Evolutionary conservation across 441 rosid species (phyloP).

Genomic region (Capsella rubella): DNA sequence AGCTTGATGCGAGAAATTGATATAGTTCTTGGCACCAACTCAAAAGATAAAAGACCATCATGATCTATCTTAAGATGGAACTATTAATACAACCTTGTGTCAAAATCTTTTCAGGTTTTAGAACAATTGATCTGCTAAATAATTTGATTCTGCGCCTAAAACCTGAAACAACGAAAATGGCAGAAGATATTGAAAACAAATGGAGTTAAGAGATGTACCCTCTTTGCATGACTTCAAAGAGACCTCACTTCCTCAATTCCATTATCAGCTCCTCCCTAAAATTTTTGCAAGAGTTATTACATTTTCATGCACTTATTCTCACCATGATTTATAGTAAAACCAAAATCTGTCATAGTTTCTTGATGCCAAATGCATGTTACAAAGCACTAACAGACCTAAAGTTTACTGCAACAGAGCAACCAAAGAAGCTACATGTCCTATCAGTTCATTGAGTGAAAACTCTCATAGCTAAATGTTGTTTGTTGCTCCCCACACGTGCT

Average conservation of each 20-base stretch:
- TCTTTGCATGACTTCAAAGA: constrained; percentile 71
- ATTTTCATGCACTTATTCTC: constrained; percentile 14
- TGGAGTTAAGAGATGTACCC: constrained; percentile 52
- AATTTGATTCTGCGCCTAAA: neutral
- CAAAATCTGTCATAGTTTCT: constrained; percentile 23
- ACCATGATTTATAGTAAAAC: constrained; percentile 6
- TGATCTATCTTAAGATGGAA: neutral
- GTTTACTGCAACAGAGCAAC: constrained; percentile 18
- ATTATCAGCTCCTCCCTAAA: constrained; percentile 66
- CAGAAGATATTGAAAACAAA: neutral
- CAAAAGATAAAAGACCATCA: neutral
- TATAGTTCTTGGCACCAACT: neutral
- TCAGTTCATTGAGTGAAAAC: constrained; percentile 44
- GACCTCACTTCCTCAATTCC: constrained; percentile 48
- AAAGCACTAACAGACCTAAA: constrained; percentile 29
- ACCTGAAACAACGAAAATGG: neutral
- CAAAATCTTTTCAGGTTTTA: neutral
- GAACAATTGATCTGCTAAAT: neutral
- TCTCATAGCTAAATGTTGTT: constrained; percentile 8
- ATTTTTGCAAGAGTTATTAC: constrained; percentile 44
- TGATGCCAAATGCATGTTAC: constrained; percentile 26
- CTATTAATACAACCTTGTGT: neutral
- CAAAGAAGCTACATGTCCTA: constrained; percentile 47
- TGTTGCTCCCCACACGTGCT: constrained; percentile 19
- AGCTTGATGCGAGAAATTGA: neutral